Conservation (phyloP, 2,329 filamentous ascomycete genomes). For the Raffaelea albimanens region DNA sequence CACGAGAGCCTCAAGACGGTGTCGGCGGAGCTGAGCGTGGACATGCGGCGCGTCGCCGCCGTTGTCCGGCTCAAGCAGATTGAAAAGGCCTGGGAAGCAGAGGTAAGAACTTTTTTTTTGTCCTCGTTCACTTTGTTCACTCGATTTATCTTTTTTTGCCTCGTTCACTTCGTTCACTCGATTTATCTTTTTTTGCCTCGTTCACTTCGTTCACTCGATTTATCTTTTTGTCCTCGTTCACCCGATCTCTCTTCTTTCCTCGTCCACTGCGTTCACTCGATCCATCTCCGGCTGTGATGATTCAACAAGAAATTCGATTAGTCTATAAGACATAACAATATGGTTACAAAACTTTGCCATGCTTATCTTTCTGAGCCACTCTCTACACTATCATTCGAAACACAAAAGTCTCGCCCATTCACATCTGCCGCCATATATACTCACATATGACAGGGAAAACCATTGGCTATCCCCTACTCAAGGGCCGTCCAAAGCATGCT, state of each 20-base stretch:
- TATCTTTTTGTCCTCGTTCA: neutral
- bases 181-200: constrained; percentile 3
- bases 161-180: too few relatives aligned
- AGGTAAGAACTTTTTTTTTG: constrained; percentile 49
- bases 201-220: too few relatives aligned
- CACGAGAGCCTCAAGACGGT: constrained; percentile 66
- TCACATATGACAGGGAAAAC: constrained; percentile 52
- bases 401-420: too few relatives aligned
- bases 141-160: constrained; percentile 4
- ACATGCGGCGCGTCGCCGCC: constrained; percentile 75
- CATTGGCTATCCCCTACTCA: constrained; percentile 66
- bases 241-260: neutral
- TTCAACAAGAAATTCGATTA: constrained; percentile 78
- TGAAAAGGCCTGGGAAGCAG: constrained; percentile 65
- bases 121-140: too few relatives aligned
- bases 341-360: constrained; percentile 61
- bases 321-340: constrained; percentile 90
- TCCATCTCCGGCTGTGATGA: constrained; percentile 37
- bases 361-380: constrained; percentile 57
- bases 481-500: constrained; percentile 72
- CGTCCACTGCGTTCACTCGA: neutral
- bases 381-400: too few relatives aligned
- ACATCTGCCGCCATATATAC: too few relatives aligned
- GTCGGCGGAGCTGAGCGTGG: constrained; percentile 67
- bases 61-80: constrained; percentile 79